These are phyloP conservation scores for Casuarina glauca DNA, from an alignment of 306 rosid genomes.

Conservation along the genomic window DNA sequence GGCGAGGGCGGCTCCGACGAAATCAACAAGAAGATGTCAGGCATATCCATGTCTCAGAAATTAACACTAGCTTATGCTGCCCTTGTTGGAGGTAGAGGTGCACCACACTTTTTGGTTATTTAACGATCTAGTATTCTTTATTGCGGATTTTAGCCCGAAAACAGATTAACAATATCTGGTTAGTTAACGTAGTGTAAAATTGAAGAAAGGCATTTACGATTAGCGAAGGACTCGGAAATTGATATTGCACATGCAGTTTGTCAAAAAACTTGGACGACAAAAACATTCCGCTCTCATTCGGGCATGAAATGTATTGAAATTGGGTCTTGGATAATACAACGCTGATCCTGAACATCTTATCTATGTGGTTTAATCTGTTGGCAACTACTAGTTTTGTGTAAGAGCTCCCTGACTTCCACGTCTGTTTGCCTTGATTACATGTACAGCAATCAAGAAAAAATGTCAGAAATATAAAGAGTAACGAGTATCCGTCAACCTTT, in stretches of 20 bases:
- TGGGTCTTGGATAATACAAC: not conserved
- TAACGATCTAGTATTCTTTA: not conserved
- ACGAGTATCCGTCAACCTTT: not conserved
- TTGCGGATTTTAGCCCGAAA: not conserved
- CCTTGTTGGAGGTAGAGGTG: conserved; percentile 74
- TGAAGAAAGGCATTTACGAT: not conserved
- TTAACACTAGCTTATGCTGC: conserved; percentile 89
- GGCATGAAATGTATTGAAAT: not conserved
- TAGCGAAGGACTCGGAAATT: not conserved
- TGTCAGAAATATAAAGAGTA: not conserved
- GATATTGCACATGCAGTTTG: not conserved
- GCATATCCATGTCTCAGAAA: conserved; percentile 87
- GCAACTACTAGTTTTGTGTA: not conserved
- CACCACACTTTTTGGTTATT: not conserved
- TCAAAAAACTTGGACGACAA: not conserved
- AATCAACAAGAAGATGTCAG: conserved; percentile 47
- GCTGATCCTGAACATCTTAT: not conserved
- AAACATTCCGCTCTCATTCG: not conserved
- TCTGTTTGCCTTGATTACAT: not conserved
- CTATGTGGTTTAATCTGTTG: not conserved
- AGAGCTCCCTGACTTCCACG: not conserved
- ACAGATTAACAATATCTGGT: not conserved
- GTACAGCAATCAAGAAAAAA: not conserved
- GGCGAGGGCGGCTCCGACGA: conserved; percentile 55
- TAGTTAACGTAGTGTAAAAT: not conserved